Percentiles rank a stretch among this genome's conserved stretches.
phyloP scores from a whole-genome alignment of 2,329 filamentous ascomycete genomes.

The Diaporthe citri region DNA sequence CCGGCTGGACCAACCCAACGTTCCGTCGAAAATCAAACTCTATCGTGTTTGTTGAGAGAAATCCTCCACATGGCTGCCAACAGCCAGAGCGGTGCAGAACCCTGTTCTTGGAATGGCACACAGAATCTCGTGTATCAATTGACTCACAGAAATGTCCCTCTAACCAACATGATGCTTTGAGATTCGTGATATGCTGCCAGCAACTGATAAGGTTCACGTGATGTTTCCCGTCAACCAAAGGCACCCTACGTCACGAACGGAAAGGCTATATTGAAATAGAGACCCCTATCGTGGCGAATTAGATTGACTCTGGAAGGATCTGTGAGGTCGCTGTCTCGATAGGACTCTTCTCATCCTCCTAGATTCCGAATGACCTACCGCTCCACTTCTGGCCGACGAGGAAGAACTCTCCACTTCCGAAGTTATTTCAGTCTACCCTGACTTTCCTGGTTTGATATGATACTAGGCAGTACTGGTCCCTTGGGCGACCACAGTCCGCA shows the following conservation, averaged over 20 bases:
- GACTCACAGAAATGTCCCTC: background rate
- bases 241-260: no score
- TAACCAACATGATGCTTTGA: no score
- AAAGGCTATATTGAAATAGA: background rate
- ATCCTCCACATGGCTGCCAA: background rate
- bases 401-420: background rate
- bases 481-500: background rate
- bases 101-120: background rate
- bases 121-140: background rate
- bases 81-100: background rate
- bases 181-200: no score
- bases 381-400: background rate
- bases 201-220: no score
- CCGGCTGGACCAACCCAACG: background rate
- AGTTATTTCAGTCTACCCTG: background rate
- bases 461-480: background rate
- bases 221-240: no score
- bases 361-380: background rate
- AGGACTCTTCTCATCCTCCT: background rate
- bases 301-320: background rate
- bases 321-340: background rate
- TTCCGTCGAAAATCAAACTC: background rate
- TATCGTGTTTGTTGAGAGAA: background rate
- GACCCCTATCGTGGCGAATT: no score
- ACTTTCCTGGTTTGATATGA: background rate